Percentiles rank a stretch among this genome's conserved stretches.
phyloP scores from a whole-genome alignment of 116 monocot species.

The Zostera marina region DNA sequence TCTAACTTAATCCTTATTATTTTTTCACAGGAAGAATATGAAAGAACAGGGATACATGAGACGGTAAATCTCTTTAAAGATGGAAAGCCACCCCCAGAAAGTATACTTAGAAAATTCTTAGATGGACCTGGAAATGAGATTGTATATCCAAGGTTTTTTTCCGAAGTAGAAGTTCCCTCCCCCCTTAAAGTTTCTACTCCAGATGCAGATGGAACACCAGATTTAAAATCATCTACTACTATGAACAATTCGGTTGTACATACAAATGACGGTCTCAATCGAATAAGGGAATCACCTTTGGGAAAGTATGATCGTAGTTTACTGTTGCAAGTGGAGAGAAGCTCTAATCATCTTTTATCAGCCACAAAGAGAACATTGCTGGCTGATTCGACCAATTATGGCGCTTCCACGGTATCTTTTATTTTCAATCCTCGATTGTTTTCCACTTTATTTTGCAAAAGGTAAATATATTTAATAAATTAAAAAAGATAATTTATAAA shows the following conservation, averaged over 20 bases:
- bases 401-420: conserved; percentile 1
- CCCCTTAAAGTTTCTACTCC: conserved; percentile 12
- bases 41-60: conserved; percentile 40
- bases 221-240: neutral
- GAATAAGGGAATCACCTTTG: neutral
- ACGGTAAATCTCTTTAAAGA: conserved; percentile 10
- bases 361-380: neutral
- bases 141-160: conserved; percentile 20
- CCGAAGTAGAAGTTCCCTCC: conserved; percentile 14
- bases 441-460: neutral
- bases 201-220: neutral
- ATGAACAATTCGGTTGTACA: neutral
- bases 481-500: too few species aligned
- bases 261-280: neutral
- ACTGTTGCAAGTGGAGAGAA: neutral
- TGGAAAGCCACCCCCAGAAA: conserved; percentile 33
- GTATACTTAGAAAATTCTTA: conserved; percentile 32
- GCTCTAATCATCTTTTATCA: neutral
- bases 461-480: too few species aligned
- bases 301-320: neutral
- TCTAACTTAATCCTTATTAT: neutral
- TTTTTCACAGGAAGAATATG: conserved; percentile 46
- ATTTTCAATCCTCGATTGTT: neutral
- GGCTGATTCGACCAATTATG: neutral
- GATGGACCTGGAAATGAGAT: conserved; percentile 32